phyloP scores from a whole-genome alignment of 2,329 filamentous ascomycete species.

The Stemphylium vesicarium region DNA sequence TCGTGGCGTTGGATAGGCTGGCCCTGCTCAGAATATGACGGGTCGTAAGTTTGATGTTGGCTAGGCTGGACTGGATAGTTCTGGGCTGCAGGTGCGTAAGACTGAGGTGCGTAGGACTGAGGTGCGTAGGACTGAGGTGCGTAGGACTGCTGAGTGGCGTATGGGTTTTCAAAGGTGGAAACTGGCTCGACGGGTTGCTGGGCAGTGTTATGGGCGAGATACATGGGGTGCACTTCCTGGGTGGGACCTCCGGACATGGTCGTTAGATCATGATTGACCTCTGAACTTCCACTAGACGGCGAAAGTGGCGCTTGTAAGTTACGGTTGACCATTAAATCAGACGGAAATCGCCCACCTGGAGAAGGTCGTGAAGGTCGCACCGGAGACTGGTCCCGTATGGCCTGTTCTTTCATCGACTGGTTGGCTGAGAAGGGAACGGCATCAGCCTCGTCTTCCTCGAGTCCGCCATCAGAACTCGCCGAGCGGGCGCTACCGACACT shows the following conservation, averaged over 20 bases:
- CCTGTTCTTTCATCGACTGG: conserved; percentile 50
- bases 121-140: conserved; percentile 12
- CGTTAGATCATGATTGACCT: conserved; percentile 64
- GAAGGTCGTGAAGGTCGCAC: conserved; percentile 70
- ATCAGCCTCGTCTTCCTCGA: conserved; percentile 66
- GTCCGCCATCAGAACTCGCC: conserved; percentile 52
- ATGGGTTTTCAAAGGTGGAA: conserved; percentile 24
- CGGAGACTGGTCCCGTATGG: conserved; percentile 42
- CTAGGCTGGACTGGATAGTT: conserved; percentile 6
- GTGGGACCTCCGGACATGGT: conserved; percentile 64
- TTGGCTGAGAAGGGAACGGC: conserved; percentile 69
- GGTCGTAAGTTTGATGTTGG: conserved; percentile 1
- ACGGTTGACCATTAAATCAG: conserved; percentile 86
- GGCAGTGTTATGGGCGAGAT: conserved; percentile 25
- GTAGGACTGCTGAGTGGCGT: conserved; percentile 22
- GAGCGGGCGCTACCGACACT: conserved; percentile 67
- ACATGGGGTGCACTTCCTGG: conserved; percentile 45
- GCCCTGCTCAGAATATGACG: conserved; percentile 2
- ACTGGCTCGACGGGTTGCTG: conserved; percentile 26
- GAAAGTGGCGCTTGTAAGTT: conserved; percentile 81
- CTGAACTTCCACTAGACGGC: conserved; percentile 82
- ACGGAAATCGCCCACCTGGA: conserved; percentile 96
- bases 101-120: conserved; percentile 17
- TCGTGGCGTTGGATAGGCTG: conserved; percentile 38
- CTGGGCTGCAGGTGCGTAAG: conserved; percentile 6